Evolutionary conservation across 2,329 filamentous ascomycete species (phyloP), one percentile per base, ranked within the genome.

Genomic region (Alternaria sp.): DNA sequence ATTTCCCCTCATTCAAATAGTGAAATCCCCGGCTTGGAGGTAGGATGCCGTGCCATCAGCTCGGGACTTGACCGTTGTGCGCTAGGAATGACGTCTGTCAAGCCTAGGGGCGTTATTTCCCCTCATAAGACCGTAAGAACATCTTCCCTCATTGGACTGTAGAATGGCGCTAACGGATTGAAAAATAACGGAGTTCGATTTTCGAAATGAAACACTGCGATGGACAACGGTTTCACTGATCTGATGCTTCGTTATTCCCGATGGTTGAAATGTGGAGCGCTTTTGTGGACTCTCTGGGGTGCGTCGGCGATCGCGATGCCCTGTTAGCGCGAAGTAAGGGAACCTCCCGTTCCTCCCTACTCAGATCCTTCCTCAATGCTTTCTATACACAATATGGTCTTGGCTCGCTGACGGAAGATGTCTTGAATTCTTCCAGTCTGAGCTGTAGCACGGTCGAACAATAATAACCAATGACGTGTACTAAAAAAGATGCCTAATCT

Each of bases 11-110:
- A 54, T 34, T 49, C 33, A 42, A 23, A 39, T 54, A 62, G 56
- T 33, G 13, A 37, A 26, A 45, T 58, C 17, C 17, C 5, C 54
- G 40, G 23, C 17, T 53, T 36, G 40, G 37, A 46, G 54, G 42
- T 53, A 58, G 48, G 54, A 41, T 54, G 28, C 57, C 55, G 34
- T 51, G 55, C 45, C 46, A 21, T 63, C 40, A 59, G 51, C 60
- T 52, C 54, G n/a, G 34, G 51, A 28, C 11, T 44, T 57, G 50
- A 54, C 58, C 23, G 37, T 56, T 40, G 39, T 39, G 46, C 53
- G 52, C 54, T 33, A 55, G 44, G 23, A 58, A 67, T 67, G 60
- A 67, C 63, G 62, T 62, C 50, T 58, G 48, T 48, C 44, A 46
- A 48, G 42, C 42, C 42, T 33, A 10, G 33, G n/a, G 44, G 56